A percentile compares a stretch with the other conserved stretches of the same genome.
Conservation (phyloP, 495 filamentous ascomycete species). For the Annulohypoxylon stygium region DNA sequence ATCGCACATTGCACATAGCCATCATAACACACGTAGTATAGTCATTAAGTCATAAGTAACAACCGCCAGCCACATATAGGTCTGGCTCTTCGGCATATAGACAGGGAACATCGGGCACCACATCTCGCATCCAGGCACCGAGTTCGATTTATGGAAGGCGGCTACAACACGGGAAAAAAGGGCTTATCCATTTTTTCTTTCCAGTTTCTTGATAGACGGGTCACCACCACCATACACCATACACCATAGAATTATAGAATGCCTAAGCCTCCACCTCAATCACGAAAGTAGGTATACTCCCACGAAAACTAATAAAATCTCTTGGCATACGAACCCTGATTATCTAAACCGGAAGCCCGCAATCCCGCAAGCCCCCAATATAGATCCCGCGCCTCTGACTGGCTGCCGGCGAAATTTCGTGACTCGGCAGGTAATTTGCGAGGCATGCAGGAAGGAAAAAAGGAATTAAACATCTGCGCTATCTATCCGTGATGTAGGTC, state of each 20-base stretch:
- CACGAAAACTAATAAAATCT: not conserved
- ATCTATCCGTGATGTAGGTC: not conserved
- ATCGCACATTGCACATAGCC: not conserved
- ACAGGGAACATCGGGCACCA: constrained; percentile 28
- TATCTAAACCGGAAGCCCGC: not conserved
- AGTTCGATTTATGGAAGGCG: constrained; percentile 4
- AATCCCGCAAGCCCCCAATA: too few relatives aligned
- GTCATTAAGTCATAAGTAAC: not conserved
- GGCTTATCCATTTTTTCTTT: not conserved
- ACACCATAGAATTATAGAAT: too few relatives aligned
- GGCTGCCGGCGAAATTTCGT: constrained; percentile 14
- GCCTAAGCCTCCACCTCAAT: not conserved
- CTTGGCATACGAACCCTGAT: constrained; percentile 11
- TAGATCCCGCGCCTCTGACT: not conserved
- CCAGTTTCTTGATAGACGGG: constrained; percentile 7
- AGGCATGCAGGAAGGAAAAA: constrained; percentile 4
- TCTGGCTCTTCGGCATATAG: constrained; percentile 38
- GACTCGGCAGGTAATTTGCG: constrained; percentile 33
- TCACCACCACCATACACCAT: not conserved
- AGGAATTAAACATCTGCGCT: not conserved
- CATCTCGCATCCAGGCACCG: not conserved
- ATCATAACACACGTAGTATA: not conserved
- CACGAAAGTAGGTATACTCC: not conserved
- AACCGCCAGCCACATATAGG: constrained; percentile 25
- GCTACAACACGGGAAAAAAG: not conserved